Conservation (phyloP, 768 basidiomycete species). For the Arthromyces matolae region DNA sequence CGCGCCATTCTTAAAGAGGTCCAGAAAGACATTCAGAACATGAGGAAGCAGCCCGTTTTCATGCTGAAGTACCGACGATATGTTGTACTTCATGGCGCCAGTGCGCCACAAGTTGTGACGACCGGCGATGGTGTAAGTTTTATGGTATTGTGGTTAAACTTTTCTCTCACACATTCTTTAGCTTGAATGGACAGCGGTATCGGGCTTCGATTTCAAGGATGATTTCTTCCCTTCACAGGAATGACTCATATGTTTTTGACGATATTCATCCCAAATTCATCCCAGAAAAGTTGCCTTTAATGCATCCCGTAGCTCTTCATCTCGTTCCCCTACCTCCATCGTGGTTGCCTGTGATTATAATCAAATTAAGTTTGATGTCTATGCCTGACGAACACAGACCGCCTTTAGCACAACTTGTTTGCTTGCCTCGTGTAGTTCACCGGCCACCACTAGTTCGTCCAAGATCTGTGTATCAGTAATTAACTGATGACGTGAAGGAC, state of each 20-base stretch:
- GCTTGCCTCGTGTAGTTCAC: constrained; percentile 91
- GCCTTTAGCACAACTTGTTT: constrained; percentile 56
- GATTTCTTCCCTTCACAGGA: constrained; percentile 38
- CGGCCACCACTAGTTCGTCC: constrained; percentile 90
- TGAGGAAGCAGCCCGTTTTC: constrained; percentile 62
- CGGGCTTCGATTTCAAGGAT: constrained; percentile 56
- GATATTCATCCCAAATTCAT: not conserved
- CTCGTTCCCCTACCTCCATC: constrained; percentile 17
- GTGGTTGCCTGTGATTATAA: constrained; percentile 8
- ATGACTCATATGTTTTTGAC: not conserved
- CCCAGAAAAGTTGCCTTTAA: constrained; percentile 15
- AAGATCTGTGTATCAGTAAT: constrained; percentile 53
- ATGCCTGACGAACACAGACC: constrained; percentile 17
- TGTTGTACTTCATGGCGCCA: constrained; percentile 48
- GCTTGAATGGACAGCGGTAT: constrained; percentile 53
- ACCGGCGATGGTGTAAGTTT: constrained; percentile 53
- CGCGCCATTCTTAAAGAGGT: constrained; percentile 44
- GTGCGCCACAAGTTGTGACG: constrained; percentile 25
- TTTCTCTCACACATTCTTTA: constrained; percentile 21
- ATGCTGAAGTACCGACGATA: constrained; percentile 64
- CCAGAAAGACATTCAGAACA: constrained; percentile 40
- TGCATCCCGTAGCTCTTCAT: constrained; percentile 18
- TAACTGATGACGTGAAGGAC: not conserved
- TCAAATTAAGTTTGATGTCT: not conserved
- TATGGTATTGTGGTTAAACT: not conserved